Base-by-base conservation (phyloP, 1,139 yeast species). In the Lodderomyces jiufengensis region DNA sequence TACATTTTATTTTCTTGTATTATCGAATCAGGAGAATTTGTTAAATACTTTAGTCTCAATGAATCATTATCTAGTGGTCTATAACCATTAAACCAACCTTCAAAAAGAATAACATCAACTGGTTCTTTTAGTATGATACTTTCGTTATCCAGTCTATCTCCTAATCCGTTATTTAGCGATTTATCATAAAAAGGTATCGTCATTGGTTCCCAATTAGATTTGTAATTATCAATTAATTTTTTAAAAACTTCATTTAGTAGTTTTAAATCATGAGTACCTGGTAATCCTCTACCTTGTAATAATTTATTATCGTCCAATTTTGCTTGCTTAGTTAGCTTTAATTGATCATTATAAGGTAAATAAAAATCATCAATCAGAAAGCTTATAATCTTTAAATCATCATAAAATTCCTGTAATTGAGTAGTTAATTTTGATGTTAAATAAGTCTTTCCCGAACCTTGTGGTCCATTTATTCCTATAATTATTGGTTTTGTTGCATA, bases 11-110 rank as follows among this genome's bases (percentile, higher is more conserved):
- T 55, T 7, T 44, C 42, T 29, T 54, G 59, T 13, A 66, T 45
- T 1, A 47, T 44, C 2, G 53, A 46, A 14, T 51, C 45, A 3
- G 46, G 36, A 10, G 50, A 52, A 6, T 54, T 33, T 2, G 50
- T 38, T 4, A 57, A 42, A 42, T 61, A 63, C 27, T 43, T 49
- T 5, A 51, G 14, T 9, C 47, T 43, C 9, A 65, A 38, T 36
- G 47, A 49, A 20, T 52, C 52, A 4, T 31, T 34, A 20, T 49
- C 54, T 11, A 66, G 48, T 2, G 90, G 73, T 24, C 53, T 47
- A 55, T 78, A 90, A 2, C 97, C 97, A 18, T 80, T 75, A 59
- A 90, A 87, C 98, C 98, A 92, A 2, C 98, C 98, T 61, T 92
- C 98, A 35, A 92, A 70, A 5, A 92, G 57, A 3, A 90, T 70